Base-by-base conservation (phyloP, 495 filamentous ascomycete genomes). In the Xylaria bambusicola region DNA sequence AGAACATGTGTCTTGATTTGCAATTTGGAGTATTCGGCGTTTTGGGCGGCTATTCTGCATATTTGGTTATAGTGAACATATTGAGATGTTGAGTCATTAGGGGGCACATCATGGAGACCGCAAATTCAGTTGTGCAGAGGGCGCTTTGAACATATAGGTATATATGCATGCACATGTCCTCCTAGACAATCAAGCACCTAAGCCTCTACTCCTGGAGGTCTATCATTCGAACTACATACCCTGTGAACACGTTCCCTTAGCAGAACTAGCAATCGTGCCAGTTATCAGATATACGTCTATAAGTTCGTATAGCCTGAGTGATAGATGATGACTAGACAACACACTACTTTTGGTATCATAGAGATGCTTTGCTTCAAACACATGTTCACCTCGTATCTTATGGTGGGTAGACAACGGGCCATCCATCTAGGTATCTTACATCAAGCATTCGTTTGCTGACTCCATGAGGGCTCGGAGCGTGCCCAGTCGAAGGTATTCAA, bases 401-500 rank as follows among this genome's bases (percentile, higher is more conserved):
- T n/a, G n/a, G n/a, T n/a, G n/a, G n/a, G n/a, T n/a, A n/a, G n/a
- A n/a, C n/a, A n/a, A n/a, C n/a, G n/a, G n/a, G n/a, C 12, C 15
- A 9, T 18, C 20, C 27, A 23, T 18, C 33, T 52, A 27, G 15
- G 21, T 41, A 33, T 38, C 10, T 24, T 21, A 54, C 15, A 23
- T 54, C 52, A 54, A 31, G n/a, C 20, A 53, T 66, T 64, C 18
- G 56, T 61, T 26, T 70, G 65, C 21, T 70, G 68, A 20, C 59
- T 66, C 13, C 48, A 61, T 2, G 66, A 54, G n/a, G 60, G 54
- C 8, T 73, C 65, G 12, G 66, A 58, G 2, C 63, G 53, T 17
- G 62, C 65, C 71, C 69, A 73, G 33, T 68, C 66, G 47, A 73
- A 73, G 12, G 71, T 71, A 60, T 73, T 62, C 0, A 72, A 56